Conservation (phyloP, 1,284 basidiomycete species). For the Sporisorium reilianum region DNA sequence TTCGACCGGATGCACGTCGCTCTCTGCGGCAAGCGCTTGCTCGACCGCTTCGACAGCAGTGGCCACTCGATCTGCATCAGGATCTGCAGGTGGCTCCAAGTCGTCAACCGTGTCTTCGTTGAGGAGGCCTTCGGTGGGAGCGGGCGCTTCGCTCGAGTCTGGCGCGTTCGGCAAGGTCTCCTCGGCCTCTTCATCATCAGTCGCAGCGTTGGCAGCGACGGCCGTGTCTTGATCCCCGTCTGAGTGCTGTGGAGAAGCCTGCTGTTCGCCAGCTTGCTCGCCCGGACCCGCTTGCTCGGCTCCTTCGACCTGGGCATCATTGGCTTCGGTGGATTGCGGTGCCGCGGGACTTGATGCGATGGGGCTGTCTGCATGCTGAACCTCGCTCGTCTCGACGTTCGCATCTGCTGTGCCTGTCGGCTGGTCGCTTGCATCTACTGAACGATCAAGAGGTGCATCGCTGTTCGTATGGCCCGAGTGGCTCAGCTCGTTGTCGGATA, state of each 20-base stretch:
- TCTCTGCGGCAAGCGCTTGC: conserved; percentile 3
- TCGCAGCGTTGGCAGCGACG: background rate
- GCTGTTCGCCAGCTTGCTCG: background rate
- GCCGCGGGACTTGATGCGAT: background rate
- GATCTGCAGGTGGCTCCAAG: background rate
- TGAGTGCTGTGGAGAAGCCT: background rate
- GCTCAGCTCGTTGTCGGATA: background rate
- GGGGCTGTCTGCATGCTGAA: background rate
- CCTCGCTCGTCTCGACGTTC: background rate
- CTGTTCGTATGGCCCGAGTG: background rate
- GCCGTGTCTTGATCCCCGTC: background rate
- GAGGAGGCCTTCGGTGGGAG: background rate
- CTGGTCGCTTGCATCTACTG: background rate
- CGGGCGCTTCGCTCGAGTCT: background rate
- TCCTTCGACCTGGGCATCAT: background rate
- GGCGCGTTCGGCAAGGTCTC: no score
- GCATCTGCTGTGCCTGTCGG: background rate
- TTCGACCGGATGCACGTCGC: background rate
- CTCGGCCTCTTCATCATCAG: background rate
- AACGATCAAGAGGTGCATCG: background rate
- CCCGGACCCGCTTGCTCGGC: background rate
- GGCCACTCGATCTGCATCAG: background rate
- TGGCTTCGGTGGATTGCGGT: background rate
- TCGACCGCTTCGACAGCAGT: conserved; percentile 9
- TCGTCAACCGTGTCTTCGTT: background rate